phyloP scores from a whole-genome alignment of 371 early-diverging fungal species.

The Conidiobolus coronatus region DNA sequence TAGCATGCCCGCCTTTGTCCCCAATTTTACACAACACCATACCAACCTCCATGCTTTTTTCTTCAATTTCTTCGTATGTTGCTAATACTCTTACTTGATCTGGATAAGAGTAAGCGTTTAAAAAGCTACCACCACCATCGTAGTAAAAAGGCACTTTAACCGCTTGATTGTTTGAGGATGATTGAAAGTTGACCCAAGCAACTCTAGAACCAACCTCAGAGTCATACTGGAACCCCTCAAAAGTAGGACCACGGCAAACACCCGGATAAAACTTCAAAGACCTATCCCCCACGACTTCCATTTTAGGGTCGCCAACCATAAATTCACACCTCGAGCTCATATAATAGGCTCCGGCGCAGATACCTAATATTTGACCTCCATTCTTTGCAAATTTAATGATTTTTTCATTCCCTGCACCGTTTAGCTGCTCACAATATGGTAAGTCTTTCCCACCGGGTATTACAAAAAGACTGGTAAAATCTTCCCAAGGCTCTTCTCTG shows the following conservation, averaged over 20 bases:
- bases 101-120: slow-evolving; percentile 5
- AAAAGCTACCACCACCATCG: slow-evolving; percentile 44
- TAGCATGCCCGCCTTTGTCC: slow-evolving; percentile 22
- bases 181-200: slow-evolving; percentile 3
- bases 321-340: slow-evolving; percentile 44
- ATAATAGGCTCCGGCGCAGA: slow-evolving; percentile 88
- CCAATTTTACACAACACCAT: slow-evolving; percentile 30
- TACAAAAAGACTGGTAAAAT: slow-evolving; percentile 51
- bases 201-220: slow-evolving; percentile 35
- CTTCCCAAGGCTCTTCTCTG: slow-evolving; percentile 63
- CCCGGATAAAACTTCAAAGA: slow-evolving; percentile 50
- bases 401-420: slow-evolving; percentile 24
- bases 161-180: neutral
- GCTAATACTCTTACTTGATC: slow-evolving; percentile 21
- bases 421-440: slow-evolving; percentile 46
- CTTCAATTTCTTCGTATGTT: slow-evolving; percentile 20
- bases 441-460: slow-evolving; percentile 79
- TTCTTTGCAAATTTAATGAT: slow-evolving; percentile 41
- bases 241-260: slow-evolving; percentile 42
- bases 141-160: slow-evolving; percentile 21
- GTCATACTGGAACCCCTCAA: slow-evolving; percentile 57
- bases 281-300: slow-evolving; percentile 48
- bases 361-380: slow-evolving; percentile 75
- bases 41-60: slow-evolving; percentile 13
- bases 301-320: slow-evolving; percentile 26